Evolutionary conservation across 2,329 filamentous ascomycete species (phyloP), one percentile per base, ranked within the genome.

Genomic region (Bertia moriformis): DNA sequence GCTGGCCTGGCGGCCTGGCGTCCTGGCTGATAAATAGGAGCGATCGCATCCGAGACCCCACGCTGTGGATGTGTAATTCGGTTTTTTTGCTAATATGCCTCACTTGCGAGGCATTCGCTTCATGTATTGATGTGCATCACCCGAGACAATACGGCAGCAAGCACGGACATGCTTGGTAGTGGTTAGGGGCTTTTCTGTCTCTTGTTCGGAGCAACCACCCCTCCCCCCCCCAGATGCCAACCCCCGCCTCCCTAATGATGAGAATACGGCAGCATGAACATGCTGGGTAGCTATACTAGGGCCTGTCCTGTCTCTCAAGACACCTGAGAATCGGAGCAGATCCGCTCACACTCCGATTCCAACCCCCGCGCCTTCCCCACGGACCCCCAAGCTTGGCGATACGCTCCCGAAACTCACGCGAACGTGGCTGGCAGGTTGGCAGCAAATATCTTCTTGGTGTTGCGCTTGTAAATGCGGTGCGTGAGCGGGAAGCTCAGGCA

Each of bases 401-500:
- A 67, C 61, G 74, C 76, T 87, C n/a, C n/a, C n/a, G n/a, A n/a
- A n/a, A n/a, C n/a, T n/a, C n/a, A 96, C 76, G 87, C 91, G 76
- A 96, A 96, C 66, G 91, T 98, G 60, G 85, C 85, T 59, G 91
- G 91, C 69, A 93, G 82, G 70, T 78, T 85, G 61, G 86, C 78
- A 63, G 83, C 76, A 74, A 93, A 98, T 64, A 96, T 63, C 78
- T 93, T 93, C 74, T 82, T 83, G 73, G 71, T 78, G 63, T 66
- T 67, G 66, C 74, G 73, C 71, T 86, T 88, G 71, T 80, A 73
- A 60, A 88, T 69, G 60, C 93, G 91, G 78, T 98, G 91, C 63
- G 91, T 93, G 54, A 98, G 85, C 64, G 91, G 91, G 85, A 98
- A 98, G 69, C 83, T 84, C 67, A 98, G 84, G 67, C 78, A 65